phyloP scores from a whole-genome alignment of 2,329 filamentous ascomycete genomes.

The Fusarium verrucosum region DNA sequence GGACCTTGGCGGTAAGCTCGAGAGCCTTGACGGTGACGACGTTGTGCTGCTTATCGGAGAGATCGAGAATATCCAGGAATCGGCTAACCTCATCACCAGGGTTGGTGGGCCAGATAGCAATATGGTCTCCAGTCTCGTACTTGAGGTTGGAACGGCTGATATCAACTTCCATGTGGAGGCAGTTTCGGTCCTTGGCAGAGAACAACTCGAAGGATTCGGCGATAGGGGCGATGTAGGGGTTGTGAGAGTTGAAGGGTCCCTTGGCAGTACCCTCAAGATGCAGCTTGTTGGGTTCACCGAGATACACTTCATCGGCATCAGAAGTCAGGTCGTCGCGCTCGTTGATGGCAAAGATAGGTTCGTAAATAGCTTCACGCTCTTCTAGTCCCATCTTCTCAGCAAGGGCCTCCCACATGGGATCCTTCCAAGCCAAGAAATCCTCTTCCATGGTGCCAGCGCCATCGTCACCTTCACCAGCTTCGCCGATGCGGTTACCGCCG shows the following conservation, averaged over 20 bases:
- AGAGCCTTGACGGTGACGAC: constrained; percentile 91
- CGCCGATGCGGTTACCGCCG: constrained; percentile 84
- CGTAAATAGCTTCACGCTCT: constrained; percentile 95
- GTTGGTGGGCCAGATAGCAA: constrained; percentile 97
- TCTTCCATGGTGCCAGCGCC: constrained; percentile 99
- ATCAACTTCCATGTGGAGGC: constrained; percentile 94
- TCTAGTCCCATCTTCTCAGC: constrained; percentile 85
- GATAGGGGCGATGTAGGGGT: constrained; percentile 96
- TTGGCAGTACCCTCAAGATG: constrained; percentile 86
- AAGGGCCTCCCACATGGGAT: constrained; percentile 95
- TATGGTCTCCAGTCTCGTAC: constrained; percentile 97
- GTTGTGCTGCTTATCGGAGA: constrained; percentile 78
- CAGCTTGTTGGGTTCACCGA: constrained; percentile 96
- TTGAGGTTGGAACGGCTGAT: constrained; percentile 87
- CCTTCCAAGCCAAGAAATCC: constrained; percentile 98
- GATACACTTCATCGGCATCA: constrained; percentile 84
- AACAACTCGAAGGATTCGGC: constrained; percentile 92
- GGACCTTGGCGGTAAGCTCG: constrained; percentile 95
- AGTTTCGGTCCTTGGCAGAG: constrained; percentile 88
- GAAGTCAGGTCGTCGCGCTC: constrained; percentile 78
- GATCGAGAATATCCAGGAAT: constrained; percentile 81
- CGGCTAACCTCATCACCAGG: constrained; percentile 90
- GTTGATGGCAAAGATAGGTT: constrained; percentile 86
- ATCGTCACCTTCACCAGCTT: constrained; percentile 94
- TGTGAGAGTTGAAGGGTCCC: constrained; percentile 95